A percentile compares a stretch with the other conserved stretches of the same genome.
Conservation (phyloP, 257 asterid genomes). For the Jaltomata sinuosa region DNA sequence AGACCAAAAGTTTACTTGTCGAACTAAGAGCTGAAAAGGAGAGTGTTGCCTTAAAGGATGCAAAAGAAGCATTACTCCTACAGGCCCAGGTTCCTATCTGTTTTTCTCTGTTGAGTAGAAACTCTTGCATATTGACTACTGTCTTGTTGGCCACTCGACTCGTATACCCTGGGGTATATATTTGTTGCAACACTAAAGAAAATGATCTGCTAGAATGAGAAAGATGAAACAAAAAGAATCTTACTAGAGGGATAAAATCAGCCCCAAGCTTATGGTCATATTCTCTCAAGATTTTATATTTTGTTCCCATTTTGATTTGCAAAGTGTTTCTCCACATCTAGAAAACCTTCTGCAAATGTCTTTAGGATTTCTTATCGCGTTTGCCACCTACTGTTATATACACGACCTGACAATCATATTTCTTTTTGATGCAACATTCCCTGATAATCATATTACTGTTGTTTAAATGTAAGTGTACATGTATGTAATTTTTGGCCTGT, state of each 20-base stretch:
- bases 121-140: background rate
- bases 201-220: background rate
- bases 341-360: background rate
- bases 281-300: background rate
- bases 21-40: slow-evolving; percentile 33
- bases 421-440: background rate
- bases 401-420: background rate
- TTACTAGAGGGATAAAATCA: background rate
- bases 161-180: background rate
- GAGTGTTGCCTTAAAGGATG: slow-evolving; percentile 23
- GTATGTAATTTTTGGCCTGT: background rate
- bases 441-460: background rate
- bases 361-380: background rate
- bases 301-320: background rate
- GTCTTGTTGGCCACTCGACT: background rate
- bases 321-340: background rate
- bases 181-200: background rate
- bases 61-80: slow-evolving; percentile 38
- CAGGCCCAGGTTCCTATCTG: slow-evolving; percentile 54
- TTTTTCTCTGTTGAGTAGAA: slow-evolving; percentile 3
- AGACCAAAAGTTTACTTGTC: slow-evolving; percentile 21
- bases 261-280: background rate
- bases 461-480: background rate
- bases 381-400: background rate
- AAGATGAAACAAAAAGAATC: background rate